Evolutionary conservation across 805 yeast genomes (phyloP), one percentile per base, ranked within the genome.

Genomic region (Limtongia smithiae): DNA sequence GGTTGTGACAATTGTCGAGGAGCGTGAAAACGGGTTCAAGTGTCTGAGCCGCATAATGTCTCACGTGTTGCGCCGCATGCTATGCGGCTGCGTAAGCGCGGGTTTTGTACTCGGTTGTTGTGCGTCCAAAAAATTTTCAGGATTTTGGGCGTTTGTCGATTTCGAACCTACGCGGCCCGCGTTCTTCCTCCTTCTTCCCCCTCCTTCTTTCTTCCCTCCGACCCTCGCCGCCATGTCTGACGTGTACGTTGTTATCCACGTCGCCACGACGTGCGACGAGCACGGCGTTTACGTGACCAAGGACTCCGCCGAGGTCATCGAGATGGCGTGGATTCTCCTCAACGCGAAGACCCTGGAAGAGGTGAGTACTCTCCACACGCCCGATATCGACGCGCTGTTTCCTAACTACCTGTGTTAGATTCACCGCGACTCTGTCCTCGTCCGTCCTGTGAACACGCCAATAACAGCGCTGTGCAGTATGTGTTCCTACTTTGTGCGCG

Each of bases 191-290:
- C 36, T 37, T n/a, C 18, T 17, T 24, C 17, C 17, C 28, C 6
- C 36, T 14, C 28, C 17, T n/a, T 15, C 37, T 14, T 25, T 14
- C 28, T 24, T 4, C 24, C 3, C 27, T 21, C 12, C 24, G 31
- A 12, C 7, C 41, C 21, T 15, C 7, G 11, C 20, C 47, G n/a
- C 18, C 15, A 76, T 75, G 79, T 66, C 75, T 57, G 83, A 80
- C 61, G 68, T 74, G 44, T 82, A 77, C 63, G 78, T 83, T 58
- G 80, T 80, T 47, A 68, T 82, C 39, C 80, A 81, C 52, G 68
- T 82, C 34, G 75, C 80, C 45, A 78, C 85, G 33, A 82, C 89
- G 18, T 78, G 83, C 55, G 88, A 82, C 61, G 87, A 82, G 46
- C 74, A 77, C 32, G 75, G 79, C 28, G 73, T 73, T 27, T 75